Evolutionary conservation across 129 eudicot species (phyloP).

Genomic region (Artemisia argyi): DNA sequence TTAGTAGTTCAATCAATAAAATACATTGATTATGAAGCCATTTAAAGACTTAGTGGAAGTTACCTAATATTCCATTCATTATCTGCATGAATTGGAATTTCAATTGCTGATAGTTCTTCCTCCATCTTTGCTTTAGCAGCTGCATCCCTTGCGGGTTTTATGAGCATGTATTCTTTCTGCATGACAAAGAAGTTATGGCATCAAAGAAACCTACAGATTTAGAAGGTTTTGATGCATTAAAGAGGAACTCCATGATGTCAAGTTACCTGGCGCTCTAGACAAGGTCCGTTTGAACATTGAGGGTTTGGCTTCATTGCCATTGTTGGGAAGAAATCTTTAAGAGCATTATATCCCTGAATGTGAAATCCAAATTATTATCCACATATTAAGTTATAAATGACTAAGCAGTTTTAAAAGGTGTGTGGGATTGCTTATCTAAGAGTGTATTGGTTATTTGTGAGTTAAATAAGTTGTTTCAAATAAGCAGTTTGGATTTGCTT

Average conservation of each 20-base stretch:
- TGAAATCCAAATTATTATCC: not conserved
- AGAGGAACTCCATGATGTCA: not conserved
- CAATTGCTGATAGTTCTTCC: slow-evolving; percentile 58
- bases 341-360: slow-evolving; percentile 87
- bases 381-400: not conserved
- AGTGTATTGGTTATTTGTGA: too few species aligned
- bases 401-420: too few species aligned
- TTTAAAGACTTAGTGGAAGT: slow-evolving; percentile 1
- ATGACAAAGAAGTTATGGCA: slow-evolving; percentile 5
- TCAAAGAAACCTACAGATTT: slow-evolving; percentile 17
- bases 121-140: slow-evolving; percentile 91
- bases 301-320: slow-evolving; percentile 98
- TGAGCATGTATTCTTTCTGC: slow-evolving; percentile 74
- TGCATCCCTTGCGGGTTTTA: slow-evolving; percentile 92
- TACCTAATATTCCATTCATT: slow-evolving; percentile 98
- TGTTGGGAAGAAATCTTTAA: slow-evolving; percentile 91
- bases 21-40: not conserved
- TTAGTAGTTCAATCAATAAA: not conserved
- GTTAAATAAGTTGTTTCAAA: too few species aligned
- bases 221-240: not conserved
- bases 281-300: slow-evolving; percentile 93
- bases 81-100: slow-evolving; percentile 72
- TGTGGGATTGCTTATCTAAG: too few species aligned
- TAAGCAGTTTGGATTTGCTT: too few species aligned
- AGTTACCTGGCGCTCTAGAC: slow-evolving; percentile 86